Evolutionary conservation across 495 filamentous ascomycete species (phyloP).

Genomic region (Halenospora varia): DNA sequence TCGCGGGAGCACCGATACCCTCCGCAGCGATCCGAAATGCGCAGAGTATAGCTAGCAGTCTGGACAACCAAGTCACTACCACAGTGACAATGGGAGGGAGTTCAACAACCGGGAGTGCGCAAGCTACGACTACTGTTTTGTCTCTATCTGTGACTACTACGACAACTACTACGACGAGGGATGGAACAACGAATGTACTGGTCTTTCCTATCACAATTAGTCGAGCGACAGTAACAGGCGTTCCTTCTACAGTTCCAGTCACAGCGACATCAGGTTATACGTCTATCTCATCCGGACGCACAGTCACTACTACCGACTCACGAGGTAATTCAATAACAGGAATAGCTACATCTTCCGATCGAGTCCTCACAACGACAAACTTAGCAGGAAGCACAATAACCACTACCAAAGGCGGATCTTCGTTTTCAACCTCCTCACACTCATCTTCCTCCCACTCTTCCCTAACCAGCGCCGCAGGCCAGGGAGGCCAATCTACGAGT

Average conservation of each 20-base stretch:
- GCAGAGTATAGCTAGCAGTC: constrained; percentile 8
- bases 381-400: constrained; percentile 10
- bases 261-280: not conserved
- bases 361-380: constrained; percentile 7
- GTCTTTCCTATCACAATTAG: constrained; percentile 10
- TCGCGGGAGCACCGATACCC: constrained; percentile 22
- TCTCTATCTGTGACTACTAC: not conserved
- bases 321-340: constrained; percentile 1
- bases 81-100: constrained; percentile 11
- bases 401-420: not conserved
- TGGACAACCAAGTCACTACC: constrained; percentile 5
- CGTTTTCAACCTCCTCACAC: not conserved
- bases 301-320: constrained; percentile 12
- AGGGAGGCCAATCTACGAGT: too few species aligned
- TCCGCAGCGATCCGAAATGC: constrained; percentile 14
- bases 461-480: not conserved
- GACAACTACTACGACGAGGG: constrained; percentile 4
- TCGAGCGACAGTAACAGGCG: constrained; percentile 9
- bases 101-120: constrained; percentile 1
- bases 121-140: constrained; percentile 1
- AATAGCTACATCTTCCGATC: not conserved
- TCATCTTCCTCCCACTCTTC: not conserved
- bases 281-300: constrained; percentile 4
- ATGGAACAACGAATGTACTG: constrained; percentile 4
- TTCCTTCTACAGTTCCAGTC: constrained; percentile 7